Evolutionary conservation across 192 early-diverging fungal species (phyloP), one percentile per base, ranked within the genome.

Genomic region (Mortierella hygrophila): DNA sequence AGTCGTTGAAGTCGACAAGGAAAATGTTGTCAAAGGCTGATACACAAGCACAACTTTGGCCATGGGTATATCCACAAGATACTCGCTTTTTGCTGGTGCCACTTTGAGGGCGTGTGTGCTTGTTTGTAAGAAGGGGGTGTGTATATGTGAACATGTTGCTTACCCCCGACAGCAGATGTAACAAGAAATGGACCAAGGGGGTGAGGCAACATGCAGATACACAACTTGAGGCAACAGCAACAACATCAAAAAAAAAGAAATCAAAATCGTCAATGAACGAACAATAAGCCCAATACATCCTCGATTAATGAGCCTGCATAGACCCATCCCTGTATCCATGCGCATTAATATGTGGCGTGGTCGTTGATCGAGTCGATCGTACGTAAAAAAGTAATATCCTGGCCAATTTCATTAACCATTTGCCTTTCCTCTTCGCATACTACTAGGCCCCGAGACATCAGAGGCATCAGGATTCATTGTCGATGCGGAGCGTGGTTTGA

Each of bases 401-500:
- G 13, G 47, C 68, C 38, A n/a, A 78, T 40, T 69, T 29, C 76
- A 47, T 32, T 54, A 75, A 75, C 29, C 47, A 60, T 46, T 72
- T 49, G 41, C 37, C 54, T 68, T 60, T 70, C 18, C n/a, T 65
- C 35, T 26, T 35, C 47, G 0, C 77, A 75, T 89, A 7, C 81
- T 26, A 55, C n/a, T 77, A 92, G 91, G 90, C 42, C 88, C 91
- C 29, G 93, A 93, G 38, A 94, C 92, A 6, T 94, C 92, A 80
- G 94, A 97, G 80, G 96, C 96, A 26, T 92, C 96, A 49, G 96
- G 96, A 29, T 97, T 97, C 88, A 94, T 97, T 68, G 94, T 97
- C 13, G 96, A 97, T 83, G 92, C 92, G 29, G 84, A 89, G 74
- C 89, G 87, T 29, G 95, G 94, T 37, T 84, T 94, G 40, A 94